Percentiles rank a stretch among this genome's conserved stretches.
Conservation (phyloP, 2,329 filamentous ascomycete genomes). For the Aspergillus clavatus region DNA sequence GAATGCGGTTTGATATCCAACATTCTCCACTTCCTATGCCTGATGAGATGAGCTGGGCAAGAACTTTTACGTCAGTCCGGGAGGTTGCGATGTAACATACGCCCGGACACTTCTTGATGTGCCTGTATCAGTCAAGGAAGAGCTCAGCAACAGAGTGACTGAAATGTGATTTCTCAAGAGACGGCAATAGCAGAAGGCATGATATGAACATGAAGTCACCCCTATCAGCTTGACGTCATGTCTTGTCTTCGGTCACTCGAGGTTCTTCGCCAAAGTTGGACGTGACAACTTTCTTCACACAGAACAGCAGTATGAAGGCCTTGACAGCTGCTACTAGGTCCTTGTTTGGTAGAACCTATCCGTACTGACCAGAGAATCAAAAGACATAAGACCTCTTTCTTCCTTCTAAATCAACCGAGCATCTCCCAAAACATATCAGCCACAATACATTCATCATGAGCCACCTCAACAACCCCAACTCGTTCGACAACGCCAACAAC, state of each 20-base stretch:
- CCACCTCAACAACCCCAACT: constrained; percentile 44
- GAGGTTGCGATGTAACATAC: background rate
- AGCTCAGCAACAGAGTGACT: background rate
- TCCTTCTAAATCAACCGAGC: too few relatives aligned
- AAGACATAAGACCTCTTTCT: background rate
- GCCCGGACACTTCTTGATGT: background rate
- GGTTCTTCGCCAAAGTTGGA: background rate
- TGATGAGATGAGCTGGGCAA: too few relatives aligned
- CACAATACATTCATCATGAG: constrained; percentile 18
- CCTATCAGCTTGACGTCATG: constrained; percentile 8
- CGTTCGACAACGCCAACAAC: constrained; percentile 46
- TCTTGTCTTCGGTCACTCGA: background rate
- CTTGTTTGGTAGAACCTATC: background rate
- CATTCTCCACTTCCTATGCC: too few relatives aligned
- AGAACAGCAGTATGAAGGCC: background rate
- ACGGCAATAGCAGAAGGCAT: background rate
- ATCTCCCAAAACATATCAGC: background rate
- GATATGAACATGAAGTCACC: constrained; percentile 9
- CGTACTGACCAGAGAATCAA: background rate
- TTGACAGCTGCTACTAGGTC: background rate
- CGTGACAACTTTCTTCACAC: background rate
- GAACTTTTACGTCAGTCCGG: background rate
- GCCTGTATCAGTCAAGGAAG: background rate
- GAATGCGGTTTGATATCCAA: too few relatives aligned
- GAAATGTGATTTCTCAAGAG: background rate